Evolutionary conservation across 257 asterid species (phyloP).

Genomic region (Solanum lignicaule): DNA sequence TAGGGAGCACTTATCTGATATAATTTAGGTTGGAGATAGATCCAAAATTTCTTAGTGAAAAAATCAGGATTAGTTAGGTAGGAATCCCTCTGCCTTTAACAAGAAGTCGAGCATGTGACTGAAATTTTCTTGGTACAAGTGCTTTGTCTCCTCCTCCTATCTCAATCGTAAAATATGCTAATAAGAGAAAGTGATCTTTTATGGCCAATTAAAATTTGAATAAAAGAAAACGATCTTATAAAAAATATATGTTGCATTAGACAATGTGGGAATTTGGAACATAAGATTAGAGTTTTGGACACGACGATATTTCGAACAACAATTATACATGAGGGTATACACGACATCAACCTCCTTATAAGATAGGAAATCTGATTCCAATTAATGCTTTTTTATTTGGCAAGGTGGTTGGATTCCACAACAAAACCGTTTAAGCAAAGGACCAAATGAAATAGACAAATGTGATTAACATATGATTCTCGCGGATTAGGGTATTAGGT

Average conservation of each 20-base stretch:
- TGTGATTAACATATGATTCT: not conserved
- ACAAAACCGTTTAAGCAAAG: slow-evolving; percentile 29
- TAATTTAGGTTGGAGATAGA: not conserved
- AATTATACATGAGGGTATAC: slow-evolving; percentile 45
- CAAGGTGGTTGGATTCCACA: slow-evolving; percentile 36
- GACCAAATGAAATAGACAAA: not conserved
- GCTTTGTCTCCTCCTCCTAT: not conserved
- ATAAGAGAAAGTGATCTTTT: not conserved
- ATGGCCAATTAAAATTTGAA: not conserved
- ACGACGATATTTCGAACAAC: slow-evolving; percentile 51
- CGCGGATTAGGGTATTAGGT: not conserved
- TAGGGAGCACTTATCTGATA: not conserved
- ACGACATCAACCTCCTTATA: slow-evolving; percentile 34
- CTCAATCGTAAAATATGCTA: not conserved
- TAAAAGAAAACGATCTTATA: not conserved
- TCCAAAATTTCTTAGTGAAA: not conserved
- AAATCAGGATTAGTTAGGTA: not conserved
- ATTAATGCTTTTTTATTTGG: slow-evolving; percentile 58
- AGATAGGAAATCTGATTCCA: slow-evolving; percentile 39
- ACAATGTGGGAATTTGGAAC: slow-evolving; percentile 52
- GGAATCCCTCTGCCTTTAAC: not conserved
- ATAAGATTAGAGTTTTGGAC: slow-evolving; percentile 65
- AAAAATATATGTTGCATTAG: not conserved
- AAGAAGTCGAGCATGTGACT: not conserved
- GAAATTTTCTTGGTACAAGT: not conserved